Base-by-base conservation (phyloP, 2,329 filamentous ascomycete species). In the Exophiala spinifera region DNA sequence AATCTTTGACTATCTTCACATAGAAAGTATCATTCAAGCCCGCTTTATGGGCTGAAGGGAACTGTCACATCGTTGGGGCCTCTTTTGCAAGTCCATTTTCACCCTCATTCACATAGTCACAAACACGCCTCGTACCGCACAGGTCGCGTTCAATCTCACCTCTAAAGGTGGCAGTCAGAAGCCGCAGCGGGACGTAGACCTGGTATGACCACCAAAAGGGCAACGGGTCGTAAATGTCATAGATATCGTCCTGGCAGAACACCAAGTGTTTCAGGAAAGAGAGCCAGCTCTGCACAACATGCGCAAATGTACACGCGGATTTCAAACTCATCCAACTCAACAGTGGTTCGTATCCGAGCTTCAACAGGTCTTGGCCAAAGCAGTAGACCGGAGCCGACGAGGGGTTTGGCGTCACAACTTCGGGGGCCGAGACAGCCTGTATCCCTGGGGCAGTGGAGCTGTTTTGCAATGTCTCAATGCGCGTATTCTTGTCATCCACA, bases 331-430 rank as follows among this genome's bases (percentile, higher is more conserved):
- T 15, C 1, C 75, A 62, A 1, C 70, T 64, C 6, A 76, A 61
- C 1, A 80, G 55, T 0, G 79, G 81, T 0, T 76, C 65, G 1
- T 84, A 39, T 0, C 84, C 65, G 1, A 78, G 69, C 1, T 75
- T 72, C 1, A 84, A 70, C 0, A 88, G 46, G 53, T 88, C 85
- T 58, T 88, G 83, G 0, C 79, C 82, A 15, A 85, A 66, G 84
- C 85, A 88, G 68, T 86, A 87, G 61, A 77, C 77, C 1, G 57
- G 76, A 43, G 44, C 14, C 11, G 45, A 37, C 23, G 28, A 42
- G 7, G 36, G 40, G 23, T 34, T 36, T 4, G 44, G 45, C 31
- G 45, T 47, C 3, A 48, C 42, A 25, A 49, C 44, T 31, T 51
- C 45, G 7, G 25, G 31, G 2, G 15, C 21, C 17, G 21, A 21